These are phyloP conservation scores for Auricularia cornea DNA, from an alignment of 768 basidiomycete species.

Conservation along the genomic window DNA sequence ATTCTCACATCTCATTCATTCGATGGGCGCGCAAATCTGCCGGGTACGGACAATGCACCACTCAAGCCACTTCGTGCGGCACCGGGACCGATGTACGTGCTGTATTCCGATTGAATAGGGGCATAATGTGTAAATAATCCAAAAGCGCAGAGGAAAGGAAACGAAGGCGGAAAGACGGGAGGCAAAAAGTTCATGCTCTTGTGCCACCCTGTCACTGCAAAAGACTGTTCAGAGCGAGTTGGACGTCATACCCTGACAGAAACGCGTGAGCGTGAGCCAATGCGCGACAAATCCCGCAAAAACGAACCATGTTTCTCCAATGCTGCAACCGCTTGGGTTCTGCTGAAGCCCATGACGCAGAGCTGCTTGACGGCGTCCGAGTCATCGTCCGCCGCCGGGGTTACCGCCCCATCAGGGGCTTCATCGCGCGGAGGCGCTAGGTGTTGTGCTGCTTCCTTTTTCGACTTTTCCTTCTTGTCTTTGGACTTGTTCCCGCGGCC, in stretches of 20 bases:
- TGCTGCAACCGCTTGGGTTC: constrained; percentile 71
- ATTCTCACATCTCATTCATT: no score
- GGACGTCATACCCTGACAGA: not conserved
- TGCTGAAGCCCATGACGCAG: constrained; percentile 84
- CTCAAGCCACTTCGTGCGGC: not conserved
- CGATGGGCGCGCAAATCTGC: no score
- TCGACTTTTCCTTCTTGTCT: constrained; percentile 25
- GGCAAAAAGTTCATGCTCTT: not conserved
- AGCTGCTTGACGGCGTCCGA: constrained; percentile 71
- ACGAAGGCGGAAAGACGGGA: not conserved
- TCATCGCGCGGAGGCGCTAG: constrained; percentile 39
- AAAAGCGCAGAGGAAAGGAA: not conserved
- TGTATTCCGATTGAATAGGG: not conserved
- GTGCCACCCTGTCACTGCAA: not conserved
- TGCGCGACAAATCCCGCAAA: not conserved
- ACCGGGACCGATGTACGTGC: not conserved
- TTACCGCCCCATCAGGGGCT: constrained; percentile 24
- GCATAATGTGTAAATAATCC: not conserved
- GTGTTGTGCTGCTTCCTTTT: constrained; percentile 14
- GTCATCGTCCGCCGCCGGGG: constrained; percentile 61
- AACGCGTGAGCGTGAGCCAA: not conserved
- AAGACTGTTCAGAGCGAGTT: constrained; percentile 1
- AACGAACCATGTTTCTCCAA: constrained; percentile 66
- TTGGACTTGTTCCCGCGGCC: constrained; percentile 61
- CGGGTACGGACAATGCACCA: not conserved